phyloP scores from a whole-genome alignment of 2,329 filamentous ascomycete species.

The Botrytis medusae region DNA sequence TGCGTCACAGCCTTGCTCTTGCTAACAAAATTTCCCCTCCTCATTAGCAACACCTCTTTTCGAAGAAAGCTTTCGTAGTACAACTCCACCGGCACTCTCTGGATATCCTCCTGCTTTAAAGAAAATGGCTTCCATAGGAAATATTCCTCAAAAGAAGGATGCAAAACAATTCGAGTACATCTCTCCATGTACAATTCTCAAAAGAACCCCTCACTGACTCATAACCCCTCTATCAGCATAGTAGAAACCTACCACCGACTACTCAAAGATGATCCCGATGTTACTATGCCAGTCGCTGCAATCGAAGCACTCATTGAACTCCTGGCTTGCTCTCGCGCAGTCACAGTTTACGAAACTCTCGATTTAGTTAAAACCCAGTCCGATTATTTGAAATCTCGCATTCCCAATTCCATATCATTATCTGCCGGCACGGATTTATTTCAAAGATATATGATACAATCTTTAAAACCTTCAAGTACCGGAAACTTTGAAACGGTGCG shows the following conservation, averaged over 20 bases:
- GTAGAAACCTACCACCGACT: constrained; percentile 65
- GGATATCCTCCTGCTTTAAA: constrained; percentile 35
- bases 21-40: constrained; percentile 25
- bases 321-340: constrained; percentile 74
- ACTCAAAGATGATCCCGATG: constrained; percentile 69
- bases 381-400: constrained; percentile 70
- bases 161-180: constrained; percentile 37
- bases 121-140: constrained; percentile 38
- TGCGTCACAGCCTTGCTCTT: constrained; percentile 25
- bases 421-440: constrained; percentile 95
- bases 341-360: constrained; percentile 92
- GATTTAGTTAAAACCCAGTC: constrained; percentile 79
- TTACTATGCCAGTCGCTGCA: constrained; percentile 94
- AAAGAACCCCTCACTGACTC: constrained; percentile 29
- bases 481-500: constrained; percentile 78
- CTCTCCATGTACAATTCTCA: background rate
- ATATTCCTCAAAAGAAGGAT: constrained; percentile 30
- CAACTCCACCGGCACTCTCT: constrained; percentile 36
- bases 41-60: constrained; percentile 26
- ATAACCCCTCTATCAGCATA: constrained; percentile 44
- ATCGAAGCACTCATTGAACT: constrained; percentile 89
- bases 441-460: constrained; percentile 86
- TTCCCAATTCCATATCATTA: constrained; percentile 86
- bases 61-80: constrained; percentile 32
- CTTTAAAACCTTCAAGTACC: constrained; percentile 51